A percentile compares a stretch with the other conserved stretches of the same genome.
These are phyloP conservation scores for Fraxinus quadrangulata DNA, from an alignment of 257 asterid species.

Conservation along the genomic window DNA sequence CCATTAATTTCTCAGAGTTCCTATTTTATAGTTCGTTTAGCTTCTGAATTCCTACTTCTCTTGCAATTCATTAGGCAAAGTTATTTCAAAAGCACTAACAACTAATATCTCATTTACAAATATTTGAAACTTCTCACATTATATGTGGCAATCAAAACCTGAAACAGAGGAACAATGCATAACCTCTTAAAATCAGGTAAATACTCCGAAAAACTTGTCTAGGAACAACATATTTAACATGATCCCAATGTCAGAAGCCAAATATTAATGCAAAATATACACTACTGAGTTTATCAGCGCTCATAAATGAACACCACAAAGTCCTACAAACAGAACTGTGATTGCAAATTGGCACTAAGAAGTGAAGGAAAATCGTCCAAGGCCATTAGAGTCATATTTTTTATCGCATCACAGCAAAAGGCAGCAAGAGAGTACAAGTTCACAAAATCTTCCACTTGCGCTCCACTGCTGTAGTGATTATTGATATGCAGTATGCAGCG, in stretches of 20 bases:
- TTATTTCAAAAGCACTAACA: too few relatives aligned
- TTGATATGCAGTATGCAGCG: constrained; percentile 85
- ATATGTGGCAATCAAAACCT: too few relatives aligned
- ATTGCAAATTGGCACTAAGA: neutral
- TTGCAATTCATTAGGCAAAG: too few relatives aligned
- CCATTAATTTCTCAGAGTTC: too few relatives aligned
- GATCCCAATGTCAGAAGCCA: neutral
- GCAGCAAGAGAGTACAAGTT: constrained; percentile 5
- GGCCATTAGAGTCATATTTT: neutral
- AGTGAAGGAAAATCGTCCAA: neutral
- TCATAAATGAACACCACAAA: neutral
- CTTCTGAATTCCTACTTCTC: too few relatives aligned
- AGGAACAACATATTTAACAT: too few relatives aligned
- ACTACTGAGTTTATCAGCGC: neutral
- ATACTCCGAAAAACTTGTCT: too few relatives aligned
- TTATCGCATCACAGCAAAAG: neutral
- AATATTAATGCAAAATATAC: neutral
- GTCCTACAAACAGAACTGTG: constrained; percentile 17
- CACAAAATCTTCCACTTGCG: constrained; percentile 74
- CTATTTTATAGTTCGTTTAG: too few relatives aligned
- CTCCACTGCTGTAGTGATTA: constrained; percentile 69
- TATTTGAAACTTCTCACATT: too few relatives aligned
- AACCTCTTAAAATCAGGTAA: neutral
- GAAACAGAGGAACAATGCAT: too few relatives aligned
- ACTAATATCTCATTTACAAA: too few relatives aligned